These are phyloP conservation scores for Cucumis sativus DNA, from an alignment of 306 rosid genomes.

Conservation along the genomic window DNA sequence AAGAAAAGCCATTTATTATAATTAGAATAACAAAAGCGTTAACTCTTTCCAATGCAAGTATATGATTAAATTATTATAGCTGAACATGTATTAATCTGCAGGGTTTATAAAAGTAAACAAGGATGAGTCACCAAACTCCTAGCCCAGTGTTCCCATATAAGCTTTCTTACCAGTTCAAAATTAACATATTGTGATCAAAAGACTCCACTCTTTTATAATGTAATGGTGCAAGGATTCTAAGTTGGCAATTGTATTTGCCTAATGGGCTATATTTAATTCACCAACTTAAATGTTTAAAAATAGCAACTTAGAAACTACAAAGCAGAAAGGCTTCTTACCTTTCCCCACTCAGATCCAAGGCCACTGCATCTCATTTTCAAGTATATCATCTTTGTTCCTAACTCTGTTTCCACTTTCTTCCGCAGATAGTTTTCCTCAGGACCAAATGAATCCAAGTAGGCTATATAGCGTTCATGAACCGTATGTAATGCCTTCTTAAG, in stretches of 20 bases:
- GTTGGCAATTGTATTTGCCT: neutral
- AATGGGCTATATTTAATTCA: neutral
- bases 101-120: neutral
- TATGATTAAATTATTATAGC: neutral
- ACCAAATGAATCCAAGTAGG: constrained; percentile 85
- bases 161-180: neutral
- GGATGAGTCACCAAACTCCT: neutral
- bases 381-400: constrained; percentile 80
- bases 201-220: neutral
- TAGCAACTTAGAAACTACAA: neutral
- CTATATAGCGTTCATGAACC: constrained; percentile 42
- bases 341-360: constrained; percentile 81
- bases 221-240: neutral
- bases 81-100: neutral
- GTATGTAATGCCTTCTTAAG: constrained; percentile 44
- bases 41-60: neutral
- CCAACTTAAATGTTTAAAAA: neutral
- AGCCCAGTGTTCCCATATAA: neutral
- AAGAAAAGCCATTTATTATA: neutral
- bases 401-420: constrained; percentile 86
- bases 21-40: neutral
- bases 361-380: constrained; percentile 89
- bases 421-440: constrained; percentile 65
- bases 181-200: neutral
- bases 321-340: constrained; percentile 32